Evolutionary conservation across 495 filamentous ascomycete genomes (phyloP), one percentile per base, ranked within the genome.

Genomic region (Penicillium cataractarum): DNA sequence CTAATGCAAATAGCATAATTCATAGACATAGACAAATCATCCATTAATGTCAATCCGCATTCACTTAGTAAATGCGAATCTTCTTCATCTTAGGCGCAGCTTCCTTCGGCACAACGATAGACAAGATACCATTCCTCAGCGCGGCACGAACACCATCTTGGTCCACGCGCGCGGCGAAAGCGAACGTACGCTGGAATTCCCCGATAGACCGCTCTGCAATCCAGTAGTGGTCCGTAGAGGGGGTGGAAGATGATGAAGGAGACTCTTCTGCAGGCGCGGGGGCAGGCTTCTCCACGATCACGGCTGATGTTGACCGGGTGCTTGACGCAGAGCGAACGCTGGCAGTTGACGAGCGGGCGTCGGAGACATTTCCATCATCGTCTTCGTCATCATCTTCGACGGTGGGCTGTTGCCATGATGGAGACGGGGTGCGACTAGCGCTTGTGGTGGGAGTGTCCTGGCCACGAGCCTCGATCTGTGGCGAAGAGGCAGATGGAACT

Each of bases 171-270:
- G 72, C 73, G 0, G 92, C 86, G 82, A 98, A 97, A 57, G 71
- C 84, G 81, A 97, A 97, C 27, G 79, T 81, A 57, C 93, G 86
- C 37, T 85, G 80, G 82, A 97, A 98, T 55, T 90, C 82, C 65
- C 93, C 94, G 55, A 92, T 78, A 8, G 80, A 86, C 65, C 93
- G 89, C 83, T 98, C 94, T 27, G 83, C 82, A 46, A 89, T 82
- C 92, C 91, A 95, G 80, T 88, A 96, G 75, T 85, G 87, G 17
- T 22, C 29, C 2, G n/a, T 17, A 2, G 22, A 15, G 2, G 22
- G 9, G 42, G 42, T 27, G 22, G 48, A 29, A 6, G 49, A 8
- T 69, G 78, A 76, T 4, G 80, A 64, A 55, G 76, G 1, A 22
- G 40, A 17, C 33, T 37, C 17, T 4, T 6, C 26, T 10, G 54